These are phyloP conservation scores for Colletotrichum euphorbiae DNA, from an alignment of 2,329 filamentous ascomycete species.

Conservation along the genomic window DNA sequence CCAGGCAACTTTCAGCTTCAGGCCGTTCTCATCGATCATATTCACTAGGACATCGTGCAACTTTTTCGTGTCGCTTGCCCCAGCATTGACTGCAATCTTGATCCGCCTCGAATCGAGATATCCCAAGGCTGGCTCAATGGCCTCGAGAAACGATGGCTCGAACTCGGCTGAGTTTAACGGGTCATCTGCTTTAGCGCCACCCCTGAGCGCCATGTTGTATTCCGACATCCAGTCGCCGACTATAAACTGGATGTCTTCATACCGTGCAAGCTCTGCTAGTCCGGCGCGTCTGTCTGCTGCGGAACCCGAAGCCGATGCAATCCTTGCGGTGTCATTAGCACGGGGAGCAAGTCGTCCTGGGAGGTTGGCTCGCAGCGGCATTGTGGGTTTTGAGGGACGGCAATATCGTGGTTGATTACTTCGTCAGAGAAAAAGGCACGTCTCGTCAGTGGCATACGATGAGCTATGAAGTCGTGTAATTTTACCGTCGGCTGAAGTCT, in stretches of 20 bases:
- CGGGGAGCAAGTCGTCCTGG: neutral
- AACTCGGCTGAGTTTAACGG: slow-evolving; percentile 26
- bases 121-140: slow-evolving; percentile 56
- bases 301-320: slow-evolving; percentile 48
- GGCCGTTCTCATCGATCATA: slow-evolving; percentile 47
- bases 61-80: slow-evolving; percentile 51
- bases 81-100: slow-evolving; percentile 55
- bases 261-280: slow-evolving; percentile 42
- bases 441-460: no score
- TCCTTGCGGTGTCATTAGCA: slow-evolving; percentile 38
- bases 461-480: no score
- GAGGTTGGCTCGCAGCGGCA: slow-evolving; percentile 12
- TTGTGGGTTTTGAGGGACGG: neutral
- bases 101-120: slow-evolving; percentile 50
- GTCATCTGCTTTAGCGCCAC: slow-evolving; percentile 46
- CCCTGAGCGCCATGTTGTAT: slow-evolving; percentile 63
- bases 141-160: slow-evolving; percentile 53
- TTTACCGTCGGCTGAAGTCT: no score
- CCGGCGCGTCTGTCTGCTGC: slow-evolving; percentile 44
- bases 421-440: neutral
- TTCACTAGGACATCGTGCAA: slow-evolving; percentile 47
- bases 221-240: slow-evolving; percentile 56
- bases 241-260: slow-evolving; percentile 50
- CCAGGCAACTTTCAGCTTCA: slow-evolving; percentile 50
- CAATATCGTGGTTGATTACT: no score